These are phyloP conservation scores for Quercus tomentella DNA, from an alignment of 331 rosid species.

Conservation along the genomic window DNA sequence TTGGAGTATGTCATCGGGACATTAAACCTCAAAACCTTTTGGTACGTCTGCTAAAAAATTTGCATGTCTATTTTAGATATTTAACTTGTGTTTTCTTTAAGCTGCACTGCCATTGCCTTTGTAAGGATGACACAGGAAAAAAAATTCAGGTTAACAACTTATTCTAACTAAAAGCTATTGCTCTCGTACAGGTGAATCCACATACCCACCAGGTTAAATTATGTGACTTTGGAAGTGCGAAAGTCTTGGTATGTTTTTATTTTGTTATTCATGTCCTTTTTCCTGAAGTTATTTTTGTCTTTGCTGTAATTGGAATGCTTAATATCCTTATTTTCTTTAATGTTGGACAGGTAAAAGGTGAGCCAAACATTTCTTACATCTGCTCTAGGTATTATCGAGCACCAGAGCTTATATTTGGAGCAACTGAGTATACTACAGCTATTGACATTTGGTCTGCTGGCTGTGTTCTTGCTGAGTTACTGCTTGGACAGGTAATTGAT, in stretches of 20 bases:
- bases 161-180: background rate
- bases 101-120: constrained; percentile 2
- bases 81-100: background rate
- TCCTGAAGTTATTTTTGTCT: constrained; percentile 3
- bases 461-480: constrained; percentile 85
- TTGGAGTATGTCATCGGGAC: constrained; percentile 97
- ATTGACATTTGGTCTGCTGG: constrained; percentile 93
- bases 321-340: constrained; percentile 9
- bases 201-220: constrained; percentile 96
- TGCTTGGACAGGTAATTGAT: constrained; percentile 75
- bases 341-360: constrained; percentile 68
- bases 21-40: constrained; percentile 95
- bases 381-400: constrained; percentile 92
- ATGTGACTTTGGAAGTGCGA: constrained; percentile 97
- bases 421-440: constrained; percentile 82
- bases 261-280: constrained; percentile 5
- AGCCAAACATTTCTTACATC: constrained; percentile 87
- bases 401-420: constrained; percentile 96
- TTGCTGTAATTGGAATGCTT: background rate
- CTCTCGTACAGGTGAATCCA: constrained; percentile 74
- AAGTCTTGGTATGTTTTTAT: constrained; percentile 72
- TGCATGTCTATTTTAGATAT: background rate
- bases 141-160: background rate
- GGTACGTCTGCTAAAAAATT: constrained; percentile 34
- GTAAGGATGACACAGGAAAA: background rate